These are phyloP conservation scores for Periconia sp. DNA, from an alignment of 2,329 filamentous ascomycete genomes.

Conservation along the genomic window DNA sequence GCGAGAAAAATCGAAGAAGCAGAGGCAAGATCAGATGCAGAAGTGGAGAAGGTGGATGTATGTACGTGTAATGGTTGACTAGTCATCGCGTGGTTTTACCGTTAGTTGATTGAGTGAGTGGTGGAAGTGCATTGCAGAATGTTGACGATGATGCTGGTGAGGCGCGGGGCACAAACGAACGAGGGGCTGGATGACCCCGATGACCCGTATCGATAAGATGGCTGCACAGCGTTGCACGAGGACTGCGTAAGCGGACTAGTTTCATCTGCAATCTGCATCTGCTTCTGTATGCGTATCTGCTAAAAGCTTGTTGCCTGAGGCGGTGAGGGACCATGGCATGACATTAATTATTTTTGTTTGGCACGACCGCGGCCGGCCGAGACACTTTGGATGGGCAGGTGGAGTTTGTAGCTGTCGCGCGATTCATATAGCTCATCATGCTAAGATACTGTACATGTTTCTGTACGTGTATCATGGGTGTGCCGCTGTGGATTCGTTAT, in stretches of 20 bases:
- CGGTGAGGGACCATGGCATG: conserved; percentile 9
- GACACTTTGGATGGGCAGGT: conserved; percentile 2
- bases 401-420: conserved; percentile 5
- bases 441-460: neutral
- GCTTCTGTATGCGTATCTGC: too few relatives aligned
- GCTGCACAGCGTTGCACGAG: conserved; percentile 5
- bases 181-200: neutral
- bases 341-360: too few relatives aligned
- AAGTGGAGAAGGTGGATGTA: too few relatives aligned
- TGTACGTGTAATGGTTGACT: too few relatives aligned
- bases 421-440: neutral
- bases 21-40: too few relatives aligned
- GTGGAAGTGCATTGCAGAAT: too few relatives aligned
- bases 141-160: too few relatives aligned
- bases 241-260: conserved; percentile 2
- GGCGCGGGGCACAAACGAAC: conserved; percentile 5
- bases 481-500: neutral
- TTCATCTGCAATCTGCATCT: neutral
- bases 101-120: too few relatives aligned
- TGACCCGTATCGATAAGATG: conserved; percentile 15
- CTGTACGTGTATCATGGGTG: neutral
- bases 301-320: neutral
- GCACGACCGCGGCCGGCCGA: neutral
- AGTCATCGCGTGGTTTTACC: too few relatives aligned
- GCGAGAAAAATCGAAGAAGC: too few relatives aligned